These are phyloP conservation scores for Penicillium sp. DNA, from an alignment of 2,329 filamentous ascomycete species.

Conservation along the genomic window DNA sequence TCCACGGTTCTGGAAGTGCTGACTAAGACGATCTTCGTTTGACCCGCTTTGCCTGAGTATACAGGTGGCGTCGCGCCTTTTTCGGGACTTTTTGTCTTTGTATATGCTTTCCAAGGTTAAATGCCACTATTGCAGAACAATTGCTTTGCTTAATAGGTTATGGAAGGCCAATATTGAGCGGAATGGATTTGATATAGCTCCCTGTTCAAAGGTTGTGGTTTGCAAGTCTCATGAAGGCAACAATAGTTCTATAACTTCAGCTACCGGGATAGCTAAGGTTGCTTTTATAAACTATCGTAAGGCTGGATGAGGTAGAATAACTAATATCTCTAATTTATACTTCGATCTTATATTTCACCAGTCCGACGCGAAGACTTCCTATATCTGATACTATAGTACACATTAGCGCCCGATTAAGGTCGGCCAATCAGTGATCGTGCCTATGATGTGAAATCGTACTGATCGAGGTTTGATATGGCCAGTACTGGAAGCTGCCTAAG, in stretches of 20 bases:
- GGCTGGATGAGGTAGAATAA: too few relatives aligned
- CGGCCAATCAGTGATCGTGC: not conserved
- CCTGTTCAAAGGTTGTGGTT: too few relatives aligned
- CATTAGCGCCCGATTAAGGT: not conserved
- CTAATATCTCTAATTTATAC: not conserved
- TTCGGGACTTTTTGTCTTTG: too few relatives aligned
- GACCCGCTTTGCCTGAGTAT: not conserved
- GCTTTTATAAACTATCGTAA: not conserved
- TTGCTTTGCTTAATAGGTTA: too few relatives aligned
- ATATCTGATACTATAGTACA: not conserved
- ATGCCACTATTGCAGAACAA: too few relatives aligned
- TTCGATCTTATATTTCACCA: not conserved
- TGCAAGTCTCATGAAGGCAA: too few relatives aligned
- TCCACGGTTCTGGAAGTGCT: constrained; percentile 12
- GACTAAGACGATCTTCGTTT: constrained; percentile 15
- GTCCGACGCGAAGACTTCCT: not conserved
- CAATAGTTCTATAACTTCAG: not conserved
- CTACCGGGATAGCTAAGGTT: not conserved
- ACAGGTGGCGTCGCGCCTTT: too few relatives aligned
- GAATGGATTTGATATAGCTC: too few relatives aligned
- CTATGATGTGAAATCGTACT: too few relatives aligned
- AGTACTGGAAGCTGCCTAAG: not conserved
- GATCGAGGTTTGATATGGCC: too few relatives aligned
- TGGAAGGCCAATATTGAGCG: too few relatives aligned
- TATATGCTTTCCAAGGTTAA: too few relatives aligned